Percentiles rank a stretch among this genome's conserved stretches.
phyloP scores from a whole-genome alignment of 768 basidiomycete genomes.

The Dentipellis sp. region DNA sequence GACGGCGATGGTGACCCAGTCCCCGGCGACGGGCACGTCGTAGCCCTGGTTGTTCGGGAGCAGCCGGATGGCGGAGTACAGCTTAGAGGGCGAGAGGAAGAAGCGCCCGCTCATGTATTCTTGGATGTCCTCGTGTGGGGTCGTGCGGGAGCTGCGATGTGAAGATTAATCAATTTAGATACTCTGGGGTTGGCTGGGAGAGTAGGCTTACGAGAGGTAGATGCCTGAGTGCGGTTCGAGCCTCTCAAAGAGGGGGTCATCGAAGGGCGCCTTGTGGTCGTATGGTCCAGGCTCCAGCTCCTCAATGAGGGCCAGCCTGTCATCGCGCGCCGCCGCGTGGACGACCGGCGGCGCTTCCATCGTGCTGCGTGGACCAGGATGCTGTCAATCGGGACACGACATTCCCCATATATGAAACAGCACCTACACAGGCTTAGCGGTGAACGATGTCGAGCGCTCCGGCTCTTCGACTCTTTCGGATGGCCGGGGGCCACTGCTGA shows the following conservation, averaged over 20 bases:
- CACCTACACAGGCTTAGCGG: not conserved
- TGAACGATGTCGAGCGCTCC: constrained; percentile 1
- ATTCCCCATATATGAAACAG: not conserved
- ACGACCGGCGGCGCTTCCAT: not conserved
- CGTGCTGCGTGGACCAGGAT: no score
- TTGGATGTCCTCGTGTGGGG: constrained; percentile 71
- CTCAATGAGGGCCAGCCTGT: constrained; percentile 63
- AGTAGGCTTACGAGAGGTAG: constrained; percentile 55
- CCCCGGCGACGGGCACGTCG: constrained; percentile 85
- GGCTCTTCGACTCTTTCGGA: not conserved
- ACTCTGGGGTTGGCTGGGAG: not conserved
- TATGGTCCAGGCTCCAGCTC: constrained; percentile 70
- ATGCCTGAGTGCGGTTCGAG: constrained; percentile 92
- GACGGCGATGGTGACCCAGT: constrained; percentile 95
- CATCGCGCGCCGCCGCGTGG: constrained; percentile 33
- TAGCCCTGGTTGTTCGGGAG: constrained; percentile 70
- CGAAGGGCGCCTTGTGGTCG: constrained; percentile 58
- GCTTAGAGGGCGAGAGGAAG: constrained; percentile 77
- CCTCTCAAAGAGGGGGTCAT: constrained; percentile 69
- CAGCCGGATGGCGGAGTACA: constrained; percentile 81
- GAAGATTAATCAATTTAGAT: not conserved
- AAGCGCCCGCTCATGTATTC: constrained; percentile 77
- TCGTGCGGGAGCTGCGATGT: constrained; percentile 51
- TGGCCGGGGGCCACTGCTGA: not conserved
- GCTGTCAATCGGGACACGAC: no score